Percentiles rank a stretch among this genome's conserved stretches.
phyloP scores from a whole-genome alignment of 139 green algal species.

The Chlorella sp. region DNA sequence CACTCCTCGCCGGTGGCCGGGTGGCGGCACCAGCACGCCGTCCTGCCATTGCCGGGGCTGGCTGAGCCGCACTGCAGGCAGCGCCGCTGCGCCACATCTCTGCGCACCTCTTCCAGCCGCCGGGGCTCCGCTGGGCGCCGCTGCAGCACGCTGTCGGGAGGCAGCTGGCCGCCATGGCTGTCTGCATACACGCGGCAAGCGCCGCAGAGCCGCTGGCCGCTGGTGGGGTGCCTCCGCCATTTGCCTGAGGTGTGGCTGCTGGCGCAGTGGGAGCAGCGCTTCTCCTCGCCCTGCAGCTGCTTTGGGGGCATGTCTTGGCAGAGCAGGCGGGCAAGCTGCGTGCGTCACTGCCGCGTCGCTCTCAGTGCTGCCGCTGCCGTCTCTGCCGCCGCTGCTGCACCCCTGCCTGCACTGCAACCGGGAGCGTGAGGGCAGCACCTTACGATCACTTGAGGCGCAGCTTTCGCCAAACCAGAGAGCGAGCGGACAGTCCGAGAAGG shows the following conservation, averaged over 20 bases:
- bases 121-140: not conserved
- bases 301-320: too few relatives aligned
- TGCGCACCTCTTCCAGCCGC: not conserved
- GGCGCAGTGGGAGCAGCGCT: not conserved
- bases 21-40: not conserved
- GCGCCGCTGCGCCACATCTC: not conserved
- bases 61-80: not conserved
- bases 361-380: too few relatives aligned
- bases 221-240: not conserved
- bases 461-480: too few relatives aligned
- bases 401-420: too few relatives aligned
- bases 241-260: not conserved
- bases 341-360: too few relatives aligned
- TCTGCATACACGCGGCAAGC: not conserved
- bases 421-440: too few relatives aligned
- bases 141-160: not conserved
- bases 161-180: not conserved
- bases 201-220: not conserved
- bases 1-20: not conserved
- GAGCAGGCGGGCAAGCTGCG: too few relatives aligned
- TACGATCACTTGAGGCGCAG: too few relatives aligned
- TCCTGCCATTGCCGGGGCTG: not conserved
- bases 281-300: not conserved
- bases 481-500: too few relatives aligned
- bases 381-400: too few relatives aligned